phyloP scores from a whole-genome alignment of 495 filamentous ascomycete species.

The Pseudotulostoma volvatum region DNA sequence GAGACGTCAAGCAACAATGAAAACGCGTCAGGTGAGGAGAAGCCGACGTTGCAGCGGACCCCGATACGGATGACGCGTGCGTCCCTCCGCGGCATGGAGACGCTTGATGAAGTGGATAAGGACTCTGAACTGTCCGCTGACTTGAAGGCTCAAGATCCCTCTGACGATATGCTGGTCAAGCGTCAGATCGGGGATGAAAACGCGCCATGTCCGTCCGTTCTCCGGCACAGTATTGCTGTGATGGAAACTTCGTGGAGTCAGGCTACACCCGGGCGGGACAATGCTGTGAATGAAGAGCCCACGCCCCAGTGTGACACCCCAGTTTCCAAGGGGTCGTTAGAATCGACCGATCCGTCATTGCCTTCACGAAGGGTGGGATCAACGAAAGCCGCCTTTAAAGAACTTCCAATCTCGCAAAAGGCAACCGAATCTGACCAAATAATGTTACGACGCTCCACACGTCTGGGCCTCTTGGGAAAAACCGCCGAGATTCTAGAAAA shows the following conservation, averaged over 20 bases:
- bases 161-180: slow-evolving; percentile 22
- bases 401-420: slow-evolving; percentile 6
- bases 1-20: slow-evolving; percentile 35
- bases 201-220: slow-evolving; percentile 20
- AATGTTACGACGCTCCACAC: slow-evolving; percentile 21
- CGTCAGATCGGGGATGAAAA: slow-evolving; percentile 18
- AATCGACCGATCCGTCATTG: slow-evolving; percentile 27
- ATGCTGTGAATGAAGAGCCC: slow-evolving; percentile 22
- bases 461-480: slow-evolving; percentile 26
- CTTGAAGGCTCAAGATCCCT: slow-evolving; percentile 20
- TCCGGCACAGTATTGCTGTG: slow-evolving; percentile 29
- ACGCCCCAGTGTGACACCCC: slow-evolving; percentile 15
- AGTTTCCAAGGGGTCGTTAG: slow-evolving; percentile 25
- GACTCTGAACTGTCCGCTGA: slow-evolving; percentile 4
- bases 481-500: slow-evolving; percentile 28
- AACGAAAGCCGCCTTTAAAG: slow-evolving; percentile 15
- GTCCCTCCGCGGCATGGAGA: slow-evolving; percentile 19
- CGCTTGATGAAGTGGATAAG: slow-evolving; percentile 7
- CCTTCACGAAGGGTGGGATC: slow-evolving; percentile 24
- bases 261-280: slow-evolving; percentile 15
- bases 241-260: slow-evolving; percentile 28
- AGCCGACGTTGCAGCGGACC: slow-evolving; percentile 21
- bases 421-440: slow-evolving; percentile 8
- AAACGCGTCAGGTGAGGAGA: slow-evolving; percentile 25
- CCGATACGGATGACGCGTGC: slow-evolving; percentile 29